Conservation (phyloP, 2,329 filamentous ascomycete genomes). For the Xylariaceae sp. region DNA sequence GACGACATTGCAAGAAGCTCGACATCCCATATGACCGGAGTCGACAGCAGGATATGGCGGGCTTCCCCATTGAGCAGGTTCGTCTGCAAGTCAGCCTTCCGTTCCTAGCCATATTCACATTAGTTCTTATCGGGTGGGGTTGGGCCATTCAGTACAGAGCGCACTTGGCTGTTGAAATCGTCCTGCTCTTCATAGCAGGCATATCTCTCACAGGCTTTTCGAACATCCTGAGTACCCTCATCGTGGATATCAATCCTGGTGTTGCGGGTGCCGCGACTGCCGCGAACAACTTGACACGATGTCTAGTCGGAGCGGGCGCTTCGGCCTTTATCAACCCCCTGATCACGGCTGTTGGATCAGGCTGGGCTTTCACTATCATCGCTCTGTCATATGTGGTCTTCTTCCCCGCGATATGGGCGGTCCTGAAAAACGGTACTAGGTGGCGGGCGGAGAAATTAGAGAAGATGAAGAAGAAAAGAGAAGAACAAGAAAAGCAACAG, state of each 20-base stretch:
- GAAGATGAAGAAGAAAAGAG: conserved; percentile 17
- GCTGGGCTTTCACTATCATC: conserved; percentile 50
- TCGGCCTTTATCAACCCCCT: conserved; percentile 51
- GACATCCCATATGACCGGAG: conserved; percentile 56
- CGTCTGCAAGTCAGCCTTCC: conserved; percentile 45
- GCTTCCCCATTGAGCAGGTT: conserved; percentile 43
- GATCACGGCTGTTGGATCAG: conserved; percentile 48
- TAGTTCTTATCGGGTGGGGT: conserved; percentile 46
- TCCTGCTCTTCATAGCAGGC: conserved; percentile 46
- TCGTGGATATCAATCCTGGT: conserved; percentile 52
- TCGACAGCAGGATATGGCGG: conserved; percentile 46
- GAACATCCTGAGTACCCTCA: conserved; percentile 49
- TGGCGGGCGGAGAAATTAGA: conserved; percentile 35
- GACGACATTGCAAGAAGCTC: conserved; percentile 55
- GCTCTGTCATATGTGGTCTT: conserved; percentile 39
- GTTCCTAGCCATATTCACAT: conserved; percentile 51
- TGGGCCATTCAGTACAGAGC: conserved; percentile 43
- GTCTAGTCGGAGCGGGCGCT: conserved; percentile 50
- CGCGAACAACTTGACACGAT: conserved; percentile 52
- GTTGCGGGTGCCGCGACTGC: conserved; percentile 51
- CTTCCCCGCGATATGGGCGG: conserved; percentile 41
- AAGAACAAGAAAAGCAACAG: conserved; percentile 14
- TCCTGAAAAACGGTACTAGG: conserved; percentile 39
- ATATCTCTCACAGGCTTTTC: conserved; percentile 48
- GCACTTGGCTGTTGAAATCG: conserved; percentile 43